Evolutionary conservation across 768 basidiomycete genomes (phyloP).

Genomic region (Butyriboletus loyo): DNA sequence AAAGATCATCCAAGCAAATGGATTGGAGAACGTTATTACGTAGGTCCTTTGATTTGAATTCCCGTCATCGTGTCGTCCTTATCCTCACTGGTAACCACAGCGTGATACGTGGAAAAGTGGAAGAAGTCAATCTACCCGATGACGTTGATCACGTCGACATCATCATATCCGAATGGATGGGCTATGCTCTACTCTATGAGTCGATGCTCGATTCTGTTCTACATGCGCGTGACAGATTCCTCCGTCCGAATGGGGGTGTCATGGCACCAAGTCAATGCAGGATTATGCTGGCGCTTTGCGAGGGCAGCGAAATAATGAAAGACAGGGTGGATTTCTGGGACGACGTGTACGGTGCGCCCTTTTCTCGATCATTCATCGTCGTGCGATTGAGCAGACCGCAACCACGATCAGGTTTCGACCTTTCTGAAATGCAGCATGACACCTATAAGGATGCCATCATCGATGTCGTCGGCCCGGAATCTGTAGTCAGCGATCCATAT

Average conservation of each 20-base stretch:
- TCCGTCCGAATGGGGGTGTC: constrained; percentile 64
- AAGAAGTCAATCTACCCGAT: constrained; percentile 78
- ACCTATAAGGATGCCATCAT: constrained; percentile 81
- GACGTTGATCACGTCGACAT: constrained; percentile 79
- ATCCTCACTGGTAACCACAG: constrained; percentile 29
- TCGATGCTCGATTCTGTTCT: constrained; percentile 97
- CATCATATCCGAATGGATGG: constrained; percentile 99
- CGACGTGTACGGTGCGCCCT: constrained; percentile 76
- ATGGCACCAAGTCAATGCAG: constrained; percentile 90
- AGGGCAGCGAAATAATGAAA: constrained; percentile 68
- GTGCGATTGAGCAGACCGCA: neutral
- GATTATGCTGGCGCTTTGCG: constrained; percentile 82
- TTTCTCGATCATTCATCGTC: neutral
- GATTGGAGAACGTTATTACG: constrained; percentile 68
- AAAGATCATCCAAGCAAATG: constrained; percentile 76
- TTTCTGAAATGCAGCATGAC: constrained; percentile 74
- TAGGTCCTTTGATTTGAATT: constrained; percentile 26
- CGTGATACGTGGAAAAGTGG: constrained; percentile 88
- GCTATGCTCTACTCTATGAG: constrained; percentile 87
- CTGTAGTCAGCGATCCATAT: constrained; percentile 60
- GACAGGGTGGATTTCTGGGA: constrained; percentile 90
- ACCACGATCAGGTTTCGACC: constrained; percentile 68
- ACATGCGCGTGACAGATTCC: constrained; percentile 81
- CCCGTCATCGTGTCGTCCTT: neutral
- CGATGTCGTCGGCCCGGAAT: constrained; percentile 68